Percentiles rank a stretch among this genome's conserved stretches.
Conservation (phyloP, 306 rosid species). For the Sindora glabra region DNA sequence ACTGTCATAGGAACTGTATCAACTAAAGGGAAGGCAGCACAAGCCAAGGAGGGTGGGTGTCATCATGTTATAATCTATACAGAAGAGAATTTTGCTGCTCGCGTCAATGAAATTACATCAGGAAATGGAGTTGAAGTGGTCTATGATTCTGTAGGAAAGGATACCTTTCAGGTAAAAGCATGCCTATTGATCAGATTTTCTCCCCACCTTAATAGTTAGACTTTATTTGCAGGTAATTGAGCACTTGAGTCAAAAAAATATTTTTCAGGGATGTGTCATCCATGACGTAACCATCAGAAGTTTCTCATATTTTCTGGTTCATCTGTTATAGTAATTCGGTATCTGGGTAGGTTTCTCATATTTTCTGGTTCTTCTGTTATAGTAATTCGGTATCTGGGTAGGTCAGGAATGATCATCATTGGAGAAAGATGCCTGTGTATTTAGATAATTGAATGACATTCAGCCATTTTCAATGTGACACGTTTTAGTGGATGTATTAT, state of each 20-base stretch:
- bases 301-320: not conserved
- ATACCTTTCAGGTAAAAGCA: constrained; percentile 66
- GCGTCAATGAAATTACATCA: constrained; percentile 70
- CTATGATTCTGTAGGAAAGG: constrained; percentile 91
- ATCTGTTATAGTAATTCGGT: too few species aligned
- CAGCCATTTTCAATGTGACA: too few species aligned
- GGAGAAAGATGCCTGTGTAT: too few species aligned
- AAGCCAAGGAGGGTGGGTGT: constrained; percentile 90
- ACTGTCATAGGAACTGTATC: constrained; percentile 88
- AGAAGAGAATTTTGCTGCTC: constrained; percentile 74
- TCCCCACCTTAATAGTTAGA: not conserved
- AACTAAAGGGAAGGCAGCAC: constrained; percentile 70
- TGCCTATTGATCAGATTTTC: not conserved
- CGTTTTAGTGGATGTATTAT: too few species aligned
- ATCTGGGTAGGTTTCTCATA: too few species aligned
- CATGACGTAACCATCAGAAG: not conserved
- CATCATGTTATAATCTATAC: constrained; percentile 63
- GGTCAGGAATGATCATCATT: too few species aligned
- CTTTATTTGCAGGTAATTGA: not conserved
- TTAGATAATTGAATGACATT: too few species aligned
- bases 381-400: too few species aligned
- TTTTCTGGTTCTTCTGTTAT: too few species aligned
- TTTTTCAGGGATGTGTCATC: not conserved
- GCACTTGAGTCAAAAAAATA: constrained; percentile 3
- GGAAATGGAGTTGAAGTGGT: constrained; percentile 88